Evolutionary conservation across 208 protist species (phyloP), one percentile per base, ranked within the genome.

Genomic region (Naegleria lovaniensis): DNA sequence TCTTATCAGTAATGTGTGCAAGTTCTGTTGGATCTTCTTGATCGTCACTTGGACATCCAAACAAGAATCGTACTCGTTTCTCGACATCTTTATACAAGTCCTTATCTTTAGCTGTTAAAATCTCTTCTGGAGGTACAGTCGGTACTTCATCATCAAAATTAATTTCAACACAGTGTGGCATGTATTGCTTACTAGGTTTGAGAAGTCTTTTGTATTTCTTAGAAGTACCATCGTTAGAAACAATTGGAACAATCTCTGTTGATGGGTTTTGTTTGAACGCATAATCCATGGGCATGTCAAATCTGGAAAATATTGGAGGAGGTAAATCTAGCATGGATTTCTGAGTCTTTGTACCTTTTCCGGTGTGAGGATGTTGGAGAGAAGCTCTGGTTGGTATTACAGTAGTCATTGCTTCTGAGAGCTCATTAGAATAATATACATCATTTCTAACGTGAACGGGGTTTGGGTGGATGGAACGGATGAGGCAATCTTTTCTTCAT

Each of bases 251-350:
- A 6, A 58, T 58, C 36, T 29, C 33, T 58, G 85, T 58, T 3
- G 15, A 6, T 88, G 85, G 85, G 55, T 88, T 88, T 36, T 29
- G n/a, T 39, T 39, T 48, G 22, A 88, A 88, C 0, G 19, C 39
- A 88, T 88, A 88, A 19, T 88, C 85, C 43, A 58, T 48, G 38
- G 85, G 85, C 19, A 48, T n/a, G 40, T 88, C 85, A 19, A 58
- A 88, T 22, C 85, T 16, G 6, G 41, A 88, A 29, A 88, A 88
- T 6, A 88, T 88, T 58, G 43, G 85, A 1, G 85, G 85, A 43
- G 85, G 39, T 39, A 88, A 58, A 88, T 88, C 33, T 58, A 88
- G 19, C n/a, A 29, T 88, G 29, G 11, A 40, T 5, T 58, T 88
- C 0, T 48, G 6, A 36, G 19, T 25, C n/a, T 29, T 36, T 19